Conservation (phyloP, 805 yeast genomes). For the Cyberlindnera americana region DNA sequence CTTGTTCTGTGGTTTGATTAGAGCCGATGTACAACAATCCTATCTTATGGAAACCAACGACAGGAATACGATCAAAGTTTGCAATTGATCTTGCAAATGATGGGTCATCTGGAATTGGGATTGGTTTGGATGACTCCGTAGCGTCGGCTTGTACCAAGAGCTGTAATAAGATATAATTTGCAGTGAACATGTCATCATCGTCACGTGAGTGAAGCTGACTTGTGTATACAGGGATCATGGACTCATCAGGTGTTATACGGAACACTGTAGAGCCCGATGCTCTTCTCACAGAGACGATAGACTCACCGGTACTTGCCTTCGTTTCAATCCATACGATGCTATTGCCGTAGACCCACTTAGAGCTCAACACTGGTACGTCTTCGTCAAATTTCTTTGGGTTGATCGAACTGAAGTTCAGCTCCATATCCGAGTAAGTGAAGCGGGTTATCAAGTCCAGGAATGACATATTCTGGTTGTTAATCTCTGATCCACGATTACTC, state of each 20-base stretch:
- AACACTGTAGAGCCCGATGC: slow-evolving; percentile 63
- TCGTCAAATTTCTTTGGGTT: slow-evolving; percentile 26
- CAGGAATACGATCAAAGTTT: slow-evolving; percentile 71
- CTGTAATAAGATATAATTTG: slow-evolving; percentile 52
- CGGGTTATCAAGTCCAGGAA: slow-evolving; percentile 64
- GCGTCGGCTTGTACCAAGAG: slow-evolving; percentile 41
- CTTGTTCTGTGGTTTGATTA: slow-evolving; percentile 58
- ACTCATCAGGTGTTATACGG: slow-evolving; percentile 39
- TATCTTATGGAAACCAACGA: slow-evolving; percentile 71
- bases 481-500: slow-evolving; percentile 30
- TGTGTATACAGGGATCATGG: slow-evolving; percentile 32
- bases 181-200: slow-evolving; percentile 31
- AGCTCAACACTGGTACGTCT: slow-evolving; percentile 26
- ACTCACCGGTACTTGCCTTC: slow-evolving; percentile 46
- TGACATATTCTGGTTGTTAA: slow-evolving; percentile 51
- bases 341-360: slow-evolving; percentile 60
- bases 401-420: slow-evolving; percentile 40
- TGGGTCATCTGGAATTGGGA: slow-evolving; percentile 48
- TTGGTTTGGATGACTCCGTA: slow-evolving; percentile 35
- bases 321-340: slow-evolving; percentile 57
- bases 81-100: slow-evolving; percentile 49
- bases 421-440: slow-evolving; percentile 62
- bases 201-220: slow-evolving; percentile 22
- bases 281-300: slow-evolving; percentile 50
- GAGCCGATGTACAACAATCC: slow-evolving; percentile 76